Evolutionary conservation across 2,329 filamentous ascomycete genomes (phyloP).

Genomic region (Botrytis medusae): DNA sequence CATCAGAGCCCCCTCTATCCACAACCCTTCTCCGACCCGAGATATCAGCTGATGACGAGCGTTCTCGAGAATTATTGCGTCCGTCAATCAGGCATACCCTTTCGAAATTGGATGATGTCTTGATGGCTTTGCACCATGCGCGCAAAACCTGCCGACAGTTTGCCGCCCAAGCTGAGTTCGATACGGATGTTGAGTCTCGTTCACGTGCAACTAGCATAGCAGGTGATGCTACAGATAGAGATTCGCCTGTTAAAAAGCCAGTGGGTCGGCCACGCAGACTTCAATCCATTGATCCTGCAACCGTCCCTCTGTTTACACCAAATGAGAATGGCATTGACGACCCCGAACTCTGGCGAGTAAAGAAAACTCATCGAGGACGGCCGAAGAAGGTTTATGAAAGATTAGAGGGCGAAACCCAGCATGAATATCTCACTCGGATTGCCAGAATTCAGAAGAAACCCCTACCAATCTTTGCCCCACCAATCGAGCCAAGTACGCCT

Average conservation of each 20-base stretch:
- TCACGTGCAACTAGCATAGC: conserved; percentile 14
- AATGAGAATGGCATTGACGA: conserved; percentile 10
- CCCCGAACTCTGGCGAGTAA: conserved; percentile 22
- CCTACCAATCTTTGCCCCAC: conserved; percentile 42
- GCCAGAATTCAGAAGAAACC: conserved; percentile 45
- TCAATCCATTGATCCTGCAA: conserved; percentile 25
- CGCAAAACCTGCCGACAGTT: conserved; percentile 52
- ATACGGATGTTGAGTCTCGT: conserved; percentile 33
- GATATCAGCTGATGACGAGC: conserved; percentile 69
- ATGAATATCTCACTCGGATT: conserved; percentile 49
- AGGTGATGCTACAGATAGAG: neutral
- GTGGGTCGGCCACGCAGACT: conserved; percentile 33
- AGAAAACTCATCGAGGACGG: conserved; percentile 32
- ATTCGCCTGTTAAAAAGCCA: conserved; percentile 23
- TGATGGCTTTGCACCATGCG: conserved; percentile 68
- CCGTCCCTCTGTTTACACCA: neutral
- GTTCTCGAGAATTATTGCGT: conserved; percentile 61
- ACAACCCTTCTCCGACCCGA: conserved; percentile 45
- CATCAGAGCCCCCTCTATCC: neutral
- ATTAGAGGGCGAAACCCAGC: conserved; percentile 39
- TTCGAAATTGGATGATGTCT: conserved; percentile 64
- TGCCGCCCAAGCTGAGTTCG: conserved; percentile 38
- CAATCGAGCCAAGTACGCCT: conserved; percentile 11
- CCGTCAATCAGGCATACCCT: conserved; percentile 72
- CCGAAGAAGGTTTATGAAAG: conserved; percentile 34